phyloP scores from a whole-genome alignment of 1,284 basidiomycete species.

The Ganoderma multipileum region DNA sequence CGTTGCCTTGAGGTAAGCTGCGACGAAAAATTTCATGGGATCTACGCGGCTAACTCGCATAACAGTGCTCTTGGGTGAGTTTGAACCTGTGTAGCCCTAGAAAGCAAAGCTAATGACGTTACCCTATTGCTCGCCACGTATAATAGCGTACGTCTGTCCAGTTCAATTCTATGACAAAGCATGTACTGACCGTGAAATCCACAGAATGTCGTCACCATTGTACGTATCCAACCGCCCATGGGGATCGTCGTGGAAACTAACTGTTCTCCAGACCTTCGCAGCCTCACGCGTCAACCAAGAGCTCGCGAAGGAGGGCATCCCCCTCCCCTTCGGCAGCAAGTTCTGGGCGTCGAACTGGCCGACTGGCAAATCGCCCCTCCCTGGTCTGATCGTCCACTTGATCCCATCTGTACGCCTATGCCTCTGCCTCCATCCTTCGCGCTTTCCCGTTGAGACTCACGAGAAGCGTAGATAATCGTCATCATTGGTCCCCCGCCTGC shows the following conservation, averaged over 20 bases:
- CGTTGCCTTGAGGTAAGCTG: slow-evolving; percentile 54
- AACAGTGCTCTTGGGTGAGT: slow-evolving; percentile 38
- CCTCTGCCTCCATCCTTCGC: not conserved
- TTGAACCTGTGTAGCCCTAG: slow-evolving; percentile 15
- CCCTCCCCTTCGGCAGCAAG: slow-evolving; percentile 63
- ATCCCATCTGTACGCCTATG: slow-evolving; percentile 51
- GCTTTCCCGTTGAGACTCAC: not conserved
- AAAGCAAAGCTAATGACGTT: not conserved
- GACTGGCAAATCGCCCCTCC: slow-evolving; percentile 63
- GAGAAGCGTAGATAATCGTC: slow-evolving; percentile 51
- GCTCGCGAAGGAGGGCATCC: slow-evolving; percentile 56
- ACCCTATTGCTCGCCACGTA: not conserved
- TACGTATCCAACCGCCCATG: slow-evolving; percentile 16
- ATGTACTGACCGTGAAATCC: not conserved
- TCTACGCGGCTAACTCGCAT: not conserved
- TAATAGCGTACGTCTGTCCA: slow-evolving; percentile 44
- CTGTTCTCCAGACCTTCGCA: slow-evolving; percentile 34
- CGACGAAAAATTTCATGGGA: no score
- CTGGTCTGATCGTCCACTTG: slow-evolving; percentile 65
- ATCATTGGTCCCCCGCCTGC: slow-evolving; percentile 63
- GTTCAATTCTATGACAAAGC: slow-evolving; percentile 42
- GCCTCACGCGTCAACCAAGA: slow-evolving; percentile 41
- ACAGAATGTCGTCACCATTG: slow-evolving; percentile 40
- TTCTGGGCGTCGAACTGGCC: slow-evolving; percentile 75
- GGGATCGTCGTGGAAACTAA: not conserved